Conservation (phyloP, 495 filamentous ascomycete species). For the Penicillium arizonense region DNA sequence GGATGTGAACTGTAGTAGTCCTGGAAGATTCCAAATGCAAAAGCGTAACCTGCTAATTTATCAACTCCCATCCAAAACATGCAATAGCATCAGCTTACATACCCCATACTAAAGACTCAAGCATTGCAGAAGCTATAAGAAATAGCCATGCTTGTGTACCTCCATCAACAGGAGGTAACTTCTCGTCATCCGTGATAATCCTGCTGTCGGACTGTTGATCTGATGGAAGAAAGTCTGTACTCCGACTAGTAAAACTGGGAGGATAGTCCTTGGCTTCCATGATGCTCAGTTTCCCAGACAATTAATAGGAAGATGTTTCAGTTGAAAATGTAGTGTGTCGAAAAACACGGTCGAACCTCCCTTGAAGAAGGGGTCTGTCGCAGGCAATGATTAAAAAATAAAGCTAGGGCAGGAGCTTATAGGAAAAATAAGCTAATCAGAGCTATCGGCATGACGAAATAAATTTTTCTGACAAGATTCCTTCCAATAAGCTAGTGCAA, state of each 20-base stretch:
- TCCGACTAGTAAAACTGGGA: conserved; percentile 4
- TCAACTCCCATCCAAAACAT: background rate
- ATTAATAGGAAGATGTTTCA: background rate
- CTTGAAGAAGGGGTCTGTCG: background rate
- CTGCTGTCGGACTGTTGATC: conserved; percentile 5
- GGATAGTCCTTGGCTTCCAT: conserved; percentile 8
- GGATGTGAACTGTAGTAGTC: conserved; percentile 51
- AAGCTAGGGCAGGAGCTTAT: background rate
- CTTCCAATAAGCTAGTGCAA: conserved; percentile 2
- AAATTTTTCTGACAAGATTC: conserved; percentile 1
- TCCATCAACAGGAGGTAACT: conserved; percentile 54
- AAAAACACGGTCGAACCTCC: background rate
- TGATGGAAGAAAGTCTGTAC: background rate
- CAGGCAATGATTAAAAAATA: background rate
- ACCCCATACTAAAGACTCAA: conserved; percentile 68
- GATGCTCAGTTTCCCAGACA: background rate
- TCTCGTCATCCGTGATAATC: background rate
- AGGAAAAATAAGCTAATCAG: conserved; percentile 5
- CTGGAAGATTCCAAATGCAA: conserved; percentile 60
- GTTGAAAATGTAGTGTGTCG: background rate
- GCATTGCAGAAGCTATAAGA: conserved; percentile 55
- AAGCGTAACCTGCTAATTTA: conserved; percentile 53
- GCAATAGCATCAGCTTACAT: conserved; percentile 4
- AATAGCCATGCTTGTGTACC: conserved; percentile 65
- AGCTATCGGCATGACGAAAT: conserved; percentile 13